phyloP scores from a whole-genome alignment of 176 grass and related monocot species.

The Phoenix dactylifera region DNA sequence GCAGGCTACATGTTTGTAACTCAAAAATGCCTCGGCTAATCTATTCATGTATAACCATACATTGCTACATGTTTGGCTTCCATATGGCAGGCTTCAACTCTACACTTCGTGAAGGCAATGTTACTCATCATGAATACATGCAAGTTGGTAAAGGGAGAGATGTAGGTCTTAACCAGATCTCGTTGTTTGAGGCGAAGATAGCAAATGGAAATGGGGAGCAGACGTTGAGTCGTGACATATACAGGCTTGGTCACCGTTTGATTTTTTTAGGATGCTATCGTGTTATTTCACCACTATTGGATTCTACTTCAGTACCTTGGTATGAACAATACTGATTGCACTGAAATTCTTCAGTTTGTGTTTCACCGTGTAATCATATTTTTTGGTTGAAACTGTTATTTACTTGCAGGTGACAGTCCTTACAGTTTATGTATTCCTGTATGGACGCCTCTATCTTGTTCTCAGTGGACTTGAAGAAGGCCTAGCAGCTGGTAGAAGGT shows the following conservation, averaged over 20 bases:
- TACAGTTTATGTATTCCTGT: constrained; percentile 88
- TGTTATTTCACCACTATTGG: constrained; percentile 93
- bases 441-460: constrained; percentile 88
- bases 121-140: constrained; percentile 91
- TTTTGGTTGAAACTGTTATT: constrained; percentile 2
- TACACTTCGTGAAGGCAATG: constrained; percentile 77
- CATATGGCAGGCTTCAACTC: constrained; percentile 62
- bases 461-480: constrained; percentile 93
- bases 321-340: constrained; percentile 31
- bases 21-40: no score
- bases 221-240: constrained; percentile 86
- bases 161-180: constrained; percentile 90
- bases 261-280: constrained; percentile 97
- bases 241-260: constrained; percentile 80
- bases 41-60: no score
- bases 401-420: constrained; percentile 70
- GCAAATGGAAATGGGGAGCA: constrained; percentile 95
- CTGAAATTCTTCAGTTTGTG: background rate
- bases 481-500: constrained; percentile 50
- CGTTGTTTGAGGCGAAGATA: constrained; percentile 84
- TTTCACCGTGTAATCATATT: constrained; percentile 6
- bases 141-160: constrained; percentile 98
- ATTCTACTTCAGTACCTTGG: constrained; percentile 86
- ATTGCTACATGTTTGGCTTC: background rate
- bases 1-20: no score